A percentile compares a stretch with the other conserved stretches of the same genome.
phyloP scores from a whole-genome alignment of 2,329 filamentous ascomycete species.

The Penicillium olsonii region DNA sequence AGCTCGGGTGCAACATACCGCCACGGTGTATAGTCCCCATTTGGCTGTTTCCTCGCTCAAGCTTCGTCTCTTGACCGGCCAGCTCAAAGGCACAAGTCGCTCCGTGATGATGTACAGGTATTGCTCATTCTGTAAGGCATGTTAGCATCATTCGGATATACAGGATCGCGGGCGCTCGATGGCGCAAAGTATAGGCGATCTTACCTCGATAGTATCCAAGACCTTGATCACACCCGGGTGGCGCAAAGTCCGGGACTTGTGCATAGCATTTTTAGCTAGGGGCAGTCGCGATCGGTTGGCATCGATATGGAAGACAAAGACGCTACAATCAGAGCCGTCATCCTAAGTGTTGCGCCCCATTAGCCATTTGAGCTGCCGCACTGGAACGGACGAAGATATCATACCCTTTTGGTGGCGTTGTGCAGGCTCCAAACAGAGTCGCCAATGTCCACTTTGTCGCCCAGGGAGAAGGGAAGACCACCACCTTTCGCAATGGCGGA shows the following conservation, averaged over 20 bases:
- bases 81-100: slow-evolving; percentile 79
- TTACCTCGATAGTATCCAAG: slow-evolving; percentile 88
- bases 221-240: slow-evolving; percentile 96
- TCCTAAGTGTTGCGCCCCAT: slow-evolving; percentile 61
- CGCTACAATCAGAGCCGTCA: slow-evolving; percentile 90
- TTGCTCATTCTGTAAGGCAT: slow-evolving; percentile 71
- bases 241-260: slow-evolving; percentile 87
- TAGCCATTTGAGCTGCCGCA: slow-evolving; percentile 1
- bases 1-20: slow-evolving; percentile 53
- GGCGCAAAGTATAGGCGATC: slow-evolving; percentile 10
- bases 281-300: slow-evolving; percentile 79
- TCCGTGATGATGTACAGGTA: slow-evolving; percentile 98
- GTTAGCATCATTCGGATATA: slow-evolving; percentile 18
- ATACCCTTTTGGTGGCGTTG: slow-evolving; percentile 87
- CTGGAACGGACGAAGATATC: slow-evolving; percentile 18
- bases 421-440: slow-evolving; percentile 95
- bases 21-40: slow-evolving; percentile 88
- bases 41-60: slow-evolving; percentile 89
- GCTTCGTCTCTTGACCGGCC: slow-evolving; percentile 87
- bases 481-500: slow-evolving; percentile 95
- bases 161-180: not conserved
- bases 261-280: slow-evolving; percentile 88
- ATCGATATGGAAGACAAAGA: slow-evolving; percentile 90
- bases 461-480: slow-evolving; percentile 88
- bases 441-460: slow-evolving; percentile 87